These are phyloP conservation scores for Leccinum uliginosum DNA, from an alignment of 768 basidiomycete genomes.

Conservation along the genomic window DNA sequence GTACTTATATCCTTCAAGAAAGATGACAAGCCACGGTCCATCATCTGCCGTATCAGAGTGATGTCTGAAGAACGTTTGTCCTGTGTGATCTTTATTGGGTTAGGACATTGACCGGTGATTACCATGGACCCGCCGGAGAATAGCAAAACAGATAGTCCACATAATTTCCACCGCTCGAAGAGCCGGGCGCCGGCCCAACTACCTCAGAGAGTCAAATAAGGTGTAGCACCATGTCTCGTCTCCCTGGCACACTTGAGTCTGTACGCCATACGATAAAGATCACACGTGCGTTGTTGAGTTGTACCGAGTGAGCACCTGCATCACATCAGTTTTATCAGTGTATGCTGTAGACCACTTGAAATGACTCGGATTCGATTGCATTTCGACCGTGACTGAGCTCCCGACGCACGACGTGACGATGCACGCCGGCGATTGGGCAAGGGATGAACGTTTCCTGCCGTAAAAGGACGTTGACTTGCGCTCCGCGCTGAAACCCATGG, in stretches of 20 bases:
- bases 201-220: not conserved
- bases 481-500: not conserved
- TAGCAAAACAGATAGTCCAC: not conserved
- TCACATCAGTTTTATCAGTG: not conserved
- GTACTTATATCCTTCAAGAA: conserved; percentile 3
- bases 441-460: conserved; percentile 1
- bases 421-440: not conserved
- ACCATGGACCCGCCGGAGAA: conserved; percentile 10
- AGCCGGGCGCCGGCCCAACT: not conserved
- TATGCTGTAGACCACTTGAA: not conserved
- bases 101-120: conserved; percentile 4
- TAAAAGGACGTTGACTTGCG: not conserved
- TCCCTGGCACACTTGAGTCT: not conserved
- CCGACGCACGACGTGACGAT: not conserved
- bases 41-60: not conserved
- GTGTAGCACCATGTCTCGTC: not conserved
- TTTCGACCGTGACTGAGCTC: not conserved
- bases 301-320: not conserved
- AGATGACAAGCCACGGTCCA: no score
- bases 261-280: not conserved
- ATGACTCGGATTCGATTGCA: not conserved
- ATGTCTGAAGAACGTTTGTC: conserved; percentile 12
- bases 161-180: not conserved
- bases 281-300: not conserved
- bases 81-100: not conserved